phyloP scores from a whole-genome alignment of 768 basidiomycete species.

The Psilocybe subaeruginosa region DNA sequence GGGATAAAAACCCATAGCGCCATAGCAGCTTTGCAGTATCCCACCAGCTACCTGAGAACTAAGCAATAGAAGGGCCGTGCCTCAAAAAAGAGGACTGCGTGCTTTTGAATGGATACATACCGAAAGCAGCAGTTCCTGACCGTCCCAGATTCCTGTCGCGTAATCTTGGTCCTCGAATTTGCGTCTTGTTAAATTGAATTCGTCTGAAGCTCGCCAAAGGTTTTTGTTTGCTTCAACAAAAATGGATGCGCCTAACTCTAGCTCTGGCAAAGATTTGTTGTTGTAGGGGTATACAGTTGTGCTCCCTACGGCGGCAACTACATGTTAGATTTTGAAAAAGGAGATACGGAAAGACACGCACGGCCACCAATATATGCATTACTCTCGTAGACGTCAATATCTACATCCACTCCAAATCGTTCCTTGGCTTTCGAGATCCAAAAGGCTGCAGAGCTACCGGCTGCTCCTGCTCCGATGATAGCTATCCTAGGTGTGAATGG shows the following conservation, averaged over 20 bases:
- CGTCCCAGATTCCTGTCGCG: slow-evolving; percentile 83
- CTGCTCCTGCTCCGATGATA: slow-evolving; percentile 90
- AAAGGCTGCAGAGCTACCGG: slow-evolving; percentile 80
- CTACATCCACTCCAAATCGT: slow-evolving; percentile 66
- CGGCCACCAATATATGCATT: slow-evolving; percentile 80
- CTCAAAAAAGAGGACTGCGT: not conserved
- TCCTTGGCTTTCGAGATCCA: slow-evolving; percentile 83
- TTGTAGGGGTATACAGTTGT: slow-evolving; percentile 79
- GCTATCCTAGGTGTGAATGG: slow-evolving; percentile 62
- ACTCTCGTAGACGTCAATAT: slow-evolving; percentile 86
- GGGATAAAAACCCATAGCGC: slow-evolving; percentile 74
- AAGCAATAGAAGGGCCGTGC: not conserved
- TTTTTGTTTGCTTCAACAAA: slow-evolving; percentile 79
- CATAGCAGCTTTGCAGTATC: slow-evolving; percentile 73
- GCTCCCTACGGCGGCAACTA: slow-evolving; percentile 54
- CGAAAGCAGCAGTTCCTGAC: slow-evolving; percentile 64
- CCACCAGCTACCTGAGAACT: slow-evolving; percentile 67
- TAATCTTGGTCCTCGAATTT: slow-evolving; percentile 51
- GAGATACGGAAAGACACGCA: slow-evolving; percentile 44
- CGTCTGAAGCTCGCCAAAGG: slow-evolving; percentile 73
- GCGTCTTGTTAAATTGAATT: slow-evolving; percentile 70
- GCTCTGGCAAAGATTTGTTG: slow-evolving; percentile 52
- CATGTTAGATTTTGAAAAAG: slow-evolving; percentile 5
- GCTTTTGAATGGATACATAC: slow-evolving; percentile 39
- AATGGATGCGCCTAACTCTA: slow-evolving; percentile 89